Conservation (phyloP, 2,329 filamentous ascomycete species). For the Phyllosticta capitalensis region DNA sequence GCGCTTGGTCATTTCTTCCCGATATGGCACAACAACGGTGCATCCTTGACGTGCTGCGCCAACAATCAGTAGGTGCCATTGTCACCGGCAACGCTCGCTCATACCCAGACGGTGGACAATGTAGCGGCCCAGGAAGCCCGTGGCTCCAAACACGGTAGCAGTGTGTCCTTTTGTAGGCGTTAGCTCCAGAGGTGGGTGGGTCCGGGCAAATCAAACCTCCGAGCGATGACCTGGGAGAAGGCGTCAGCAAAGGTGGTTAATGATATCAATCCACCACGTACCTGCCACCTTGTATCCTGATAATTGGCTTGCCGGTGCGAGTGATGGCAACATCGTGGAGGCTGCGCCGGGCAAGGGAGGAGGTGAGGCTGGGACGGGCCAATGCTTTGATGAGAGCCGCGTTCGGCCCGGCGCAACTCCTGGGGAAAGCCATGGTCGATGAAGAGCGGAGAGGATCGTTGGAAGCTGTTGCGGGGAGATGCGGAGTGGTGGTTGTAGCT, state of each 20-base stretch:
- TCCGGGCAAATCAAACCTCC: slow-evolving; percentile 51
- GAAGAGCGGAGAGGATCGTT: slow-evolving; percentile 23
- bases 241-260: slow-evolving; percentile 8
- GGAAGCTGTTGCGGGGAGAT: slow-evolving; percentile 42
- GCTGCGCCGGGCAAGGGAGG: slow-evolving; percentile 8
- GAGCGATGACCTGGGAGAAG: slow-evolving; percentile 58
- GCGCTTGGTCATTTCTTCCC: slow-evolving; percentile 96
- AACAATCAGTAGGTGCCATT: not conserved
- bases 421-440: slow-evolving; percentile 30
- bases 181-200: slow-evolving; percentile 18
- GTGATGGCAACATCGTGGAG: slow-evolving; percentile 85
- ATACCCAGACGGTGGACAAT: slow-evolving; percentile 89
- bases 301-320: slow-evolving; percentile 88
- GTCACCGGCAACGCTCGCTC: slow-evolving; percentile 13
- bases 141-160: slow-evolving; percentile 95
- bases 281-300: slow-evolving; percentile 84
- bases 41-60: slow-evolving; percentile 76
- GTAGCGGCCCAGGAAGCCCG: slow-evolving; percentile 89
- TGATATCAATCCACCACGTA: slow-evolving; percentile 36
- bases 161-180: slow-evolving; percentile 62
- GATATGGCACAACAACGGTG: slow-evolving; percentile 84
- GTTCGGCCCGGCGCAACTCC: slow-evolving; percentile 31
- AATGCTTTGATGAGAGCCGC: slow-evolving; percentile 26
- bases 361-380: slow-evolving; percentile 19
- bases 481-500: slow-evolving; percentile 24